Evolutionary conservation across 108 stramenopile species (phyloP), one percentile per base, ranked within the genome.

Genomic region (Nitzschia inconspicua): DNA sequence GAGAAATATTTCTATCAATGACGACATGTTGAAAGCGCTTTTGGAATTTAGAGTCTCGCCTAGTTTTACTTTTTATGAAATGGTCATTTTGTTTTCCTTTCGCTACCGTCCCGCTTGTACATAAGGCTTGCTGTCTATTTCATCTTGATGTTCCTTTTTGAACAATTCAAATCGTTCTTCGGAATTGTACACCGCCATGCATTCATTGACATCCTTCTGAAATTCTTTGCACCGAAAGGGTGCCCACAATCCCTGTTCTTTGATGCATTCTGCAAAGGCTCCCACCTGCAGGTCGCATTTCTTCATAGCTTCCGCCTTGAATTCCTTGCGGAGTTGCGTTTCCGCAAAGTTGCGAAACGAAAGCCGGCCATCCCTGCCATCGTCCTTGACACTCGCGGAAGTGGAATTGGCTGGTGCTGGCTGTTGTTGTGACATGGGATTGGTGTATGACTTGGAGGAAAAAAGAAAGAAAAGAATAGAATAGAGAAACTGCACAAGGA

Each of bases 161-260:
- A 84, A 95, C 7, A 68, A 41, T 56, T 87, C 78, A 54, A 84
- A 95, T 30, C 82, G 84, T 56, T 89, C 89, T n/a, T 79, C 55
- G 1, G 89, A 87, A 39, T 89, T 93, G 61, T 95, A 84, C 24
- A 77, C 71, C 19, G 59, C 51, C 83, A 95, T 85, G 66, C 94
- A 95, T 31, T 80, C 86, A 53, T 91, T 82, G 20, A 93, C 77
- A 46, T 60, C 84, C 58, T 68, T 85, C 58, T 83, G 68, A 30
- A 85, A 72, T 24, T 83, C 66, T 31, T 82, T 70, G 55, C 94
- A 95, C 7, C 76, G 78, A 53, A 89, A 89, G 34, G 92, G 80
- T n/a, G 92, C 94, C 46, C 86, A 43, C 35, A 95, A 44, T 3
- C 88, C 88, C 47, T 86, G 72, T 22, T 89, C 83, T 61, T 88